Percentiles rank a stretch among this genome's conserved stretches.
These are phyloP conservation scores for Fusarium falciforme DNA, from an alignment of 2,329 filamentous ascomycete species.

Conservation along the genomic window DNA sequence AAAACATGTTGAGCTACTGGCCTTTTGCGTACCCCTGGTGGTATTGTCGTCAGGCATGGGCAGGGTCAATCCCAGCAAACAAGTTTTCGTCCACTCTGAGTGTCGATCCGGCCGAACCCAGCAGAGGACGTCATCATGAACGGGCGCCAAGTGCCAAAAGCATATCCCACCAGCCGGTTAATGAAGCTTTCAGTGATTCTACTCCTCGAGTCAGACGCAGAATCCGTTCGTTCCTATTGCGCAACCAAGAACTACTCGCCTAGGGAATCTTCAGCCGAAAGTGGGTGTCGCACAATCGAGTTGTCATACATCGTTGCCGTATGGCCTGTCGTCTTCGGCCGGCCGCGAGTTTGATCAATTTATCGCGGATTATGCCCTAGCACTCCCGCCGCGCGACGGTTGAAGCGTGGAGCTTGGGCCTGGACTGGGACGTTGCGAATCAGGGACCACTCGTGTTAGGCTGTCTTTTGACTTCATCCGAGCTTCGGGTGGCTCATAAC, in stretches of 20 bases:
- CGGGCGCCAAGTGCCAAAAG: conserved; percentile 20
- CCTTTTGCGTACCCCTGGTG: conserved; percentile 5
- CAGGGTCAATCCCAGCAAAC: conserved; percentile 36
- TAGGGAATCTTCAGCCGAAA: not conserved
- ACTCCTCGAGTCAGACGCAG: conserved; percentile 3
- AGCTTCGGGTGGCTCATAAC: conserved; percentile 29
- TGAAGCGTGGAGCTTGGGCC: conserved; percentile 30
- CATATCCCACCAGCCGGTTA: not conserved
- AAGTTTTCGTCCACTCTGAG: conserved; percentile 33
- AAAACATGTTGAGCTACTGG: not conserved
- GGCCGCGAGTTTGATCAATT: conserved; percentile 22
- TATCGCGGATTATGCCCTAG: conserved; percentile 26
- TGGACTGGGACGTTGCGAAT: conserved; percentile 22
- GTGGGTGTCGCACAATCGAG: conserved; percentile 40
- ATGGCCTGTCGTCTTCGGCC: conserved; percentile 19
- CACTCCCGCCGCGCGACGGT: conserved; percentile 35
- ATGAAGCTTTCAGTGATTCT: conserved; percentile 1
- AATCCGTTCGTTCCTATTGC: not conserved
- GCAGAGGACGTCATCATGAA: conserved; percentile 31
- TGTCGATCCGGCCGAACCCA: conserved; percentile 27
- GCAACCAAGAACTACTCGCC: not conserved
- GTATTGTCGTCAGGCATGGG: conserved; percentile 17
- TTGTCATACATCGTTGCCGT: conserved; percentile 39
- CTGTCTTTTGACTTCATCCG: conserved; percentile 33
- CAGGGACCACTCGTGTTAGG: conserved; percentile 19